Conservation (phyloP, 2,329 filamentous ascomycete species). For the Pseudogymnoascus sp. region DNA sequence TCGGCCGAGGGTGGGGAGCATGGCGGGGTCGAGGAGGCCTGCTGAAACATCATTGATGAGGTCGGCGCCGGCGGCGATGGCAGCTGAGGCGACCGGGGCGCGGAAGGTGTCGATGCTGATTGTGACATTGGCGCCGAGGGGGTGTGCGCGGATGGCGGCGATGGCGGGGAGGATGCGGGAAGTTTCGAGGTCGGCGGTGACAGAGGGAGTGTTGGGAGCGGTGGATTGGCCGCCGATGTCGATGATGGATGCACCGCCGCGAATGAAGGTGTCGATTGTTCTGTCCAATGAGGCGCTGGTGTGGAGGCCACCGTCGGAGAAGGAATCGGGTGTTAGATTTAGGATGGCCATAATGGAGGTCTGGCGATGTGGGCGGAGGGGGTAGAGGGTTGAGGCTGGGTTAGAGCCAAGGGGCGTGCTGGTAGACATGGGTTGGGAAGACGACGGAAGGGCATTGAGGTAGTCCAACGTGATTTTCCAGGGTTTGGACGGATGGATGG, state of each 20-base stretch:
- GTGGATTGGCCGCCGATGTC: conserved; percentile 94
- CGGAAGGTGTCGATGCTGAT: conserved; percentile 94
- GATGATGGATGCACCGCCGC: conserved; percentile 71
- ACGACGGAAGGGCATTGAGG: conserved; percentile 51
- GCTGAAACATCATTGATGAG: conserved; percentile 94
- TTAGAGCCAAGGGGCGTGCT: conserved; percentile 47
- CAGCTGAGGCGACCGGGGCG: conserved; percentile 70
- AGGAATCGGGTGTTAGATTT: conserved; percentile 93
- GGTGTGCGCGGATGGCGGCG: conserved; percentile 60
- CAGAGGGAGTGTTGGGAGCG: conserved; percentile 64
- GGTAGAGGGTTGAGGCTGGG: conserved; percentile 47
- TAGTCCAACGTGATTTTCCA: conserved; percentile 58
- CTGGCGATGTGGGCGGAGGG: conserved; percentile 45
- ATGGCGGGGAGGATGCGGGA: conserved; percentile 76
- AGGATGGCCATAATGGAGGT: conserved; percentile 91
- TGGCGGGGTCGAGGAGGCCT: conserved; percentile 68
- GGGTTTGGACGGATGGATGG: conserved; percentile 47
- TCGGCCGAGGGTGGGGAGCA: conserved; percentile 74
- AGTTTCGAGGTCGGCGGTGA: conserved; percentile 68
- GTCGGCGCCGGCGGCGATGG: conserved; percentile 73
- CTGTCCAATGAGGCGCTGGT: conserved; percentile 46
- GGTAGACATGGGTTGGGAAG: conserved; percentile 48
- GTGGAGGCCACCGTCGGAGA: conserved; percentile 80
- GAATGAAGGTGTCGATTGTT: conserved; percentile 57
- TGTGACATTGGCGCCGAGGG: conserved; percentile 56